Evolutionary conservation across 1,284 basidiomycete species (phyloP).

Genomic region (Boletus smithii): DNA sequence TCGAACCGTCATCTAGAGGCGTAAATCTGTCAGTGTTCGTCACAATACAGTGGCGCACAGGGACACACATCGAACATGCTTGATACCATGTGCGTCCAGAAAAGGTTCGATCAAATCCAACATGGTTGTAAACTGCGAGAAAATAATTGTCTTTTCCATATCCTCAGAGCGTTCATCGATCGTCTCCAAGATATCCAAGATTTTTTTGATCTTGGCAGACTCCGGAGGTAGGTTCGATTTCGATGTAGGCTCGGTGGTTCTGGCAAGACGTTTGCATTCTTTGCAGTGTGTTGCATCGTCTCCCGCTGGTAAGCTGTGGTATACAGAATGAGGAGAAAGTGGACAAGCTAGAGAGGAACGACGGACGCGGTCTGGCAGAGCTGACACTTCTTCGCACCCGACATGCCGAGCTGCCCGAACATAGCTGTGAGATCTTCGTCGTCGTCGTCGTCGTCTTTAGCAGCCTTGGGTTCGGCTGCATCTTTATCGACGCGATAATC

Average conservation of each 20-base stretch:
- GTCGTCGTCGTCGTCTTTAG: conserved; percentile 51
- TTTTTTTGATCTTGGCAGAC: conserved; percentile 87
- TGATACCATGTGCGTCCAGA: conserved; percentile 60
- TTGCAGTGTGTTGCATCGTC: conserved; percentile 52
- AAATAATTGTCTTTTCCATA: conserved; percentile 87
- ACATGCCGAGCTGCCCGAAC: conserved; percentile 69
- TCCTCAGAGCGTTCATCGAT: conserved; percentile 62
- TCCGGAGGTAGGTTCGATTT: conserved; percentile 49
- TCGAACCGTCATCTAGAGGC: conserved; percentile 77
- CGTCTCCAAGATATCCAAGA: conserved; percentile 68
- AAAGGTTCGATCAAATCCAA: conserved; percentile 85
- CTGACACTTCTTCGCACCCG: conserved; percentile 59
- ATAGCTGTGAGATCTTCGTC: conserved; percentile 71
- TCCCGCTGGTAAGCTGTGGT: conserved; percentile 37
- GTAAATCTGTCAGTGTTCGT: background rate
- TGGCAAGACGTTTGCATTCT: conserved; percentile 55
- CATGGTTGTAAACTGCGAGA: conserved; percentile 90
- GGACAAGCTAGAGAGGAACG: background rate
- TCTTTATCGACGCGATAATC: conserved; percentile 72
- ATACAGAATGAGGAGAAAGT: conserved; percentile 4
- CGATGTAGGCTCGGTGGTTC: conserved; percentile 34
- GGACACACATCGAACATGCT: conserved; percentile 74
- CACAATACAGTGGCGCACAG: background rate
- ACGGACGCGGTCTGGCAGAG: conserved; percentile 72
- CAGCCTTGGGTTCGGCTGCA: conserved; percentile 62